These are phyloP conservation scores for Lachnellula hyalina DNA, from an alignment of 2,329 filamentous ascomycete species.

Conservation along the genomic window DNA sequence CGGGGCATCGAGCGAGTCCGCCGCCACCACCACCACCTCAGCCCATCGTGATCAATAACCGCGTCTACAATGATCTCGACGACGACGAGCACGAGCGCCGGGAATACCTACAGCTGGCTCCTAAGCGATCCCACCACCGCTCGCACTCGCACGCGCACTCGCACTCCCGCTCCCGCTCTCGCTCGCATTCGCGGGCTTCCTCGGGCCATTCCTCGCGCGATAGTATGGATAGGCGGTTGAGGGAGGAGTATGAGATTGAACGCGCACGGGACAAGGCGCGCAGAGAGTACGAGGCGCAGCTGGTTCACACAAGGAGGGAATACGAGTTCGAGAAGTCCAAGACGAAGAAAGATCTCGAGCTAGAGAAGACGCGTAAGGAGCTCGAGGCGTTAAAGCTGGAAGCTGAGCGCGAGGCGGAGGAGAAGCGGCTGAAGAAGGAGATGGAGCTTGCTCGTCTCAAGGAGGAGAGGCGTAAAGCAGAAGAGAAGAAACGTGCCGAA, in stretches of 20 bases:
- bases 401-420: conserved; percentile 28
- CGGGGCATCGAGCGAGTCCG: conserved; percentile 13
- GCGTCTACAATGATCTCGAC: conserved; percentile 42
- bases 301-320: not conserved
- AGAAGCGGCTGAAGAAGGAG: conserved; percentile 40
- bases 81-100: conserved; percentile 5
- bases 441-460: conserved; percentile 39
- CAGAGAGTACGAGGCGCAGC: not conserved
- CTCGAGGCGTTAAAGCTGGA: conserved; percentile 39
- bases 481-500: conserved; percentile 34
- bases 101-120: conserved; percentile 15
- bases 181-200: conserved; percentile 6
- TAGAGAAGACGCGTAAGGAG: conserved; percentile 38
- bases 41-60: conserved; percentile 54
- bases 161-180: conserved; percentile 29
- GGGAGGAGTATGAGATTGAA: conserved; percentile 41
- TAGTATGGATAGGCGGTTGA: not conserved
- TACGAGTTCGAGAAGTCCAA: conserved; percentile 3
- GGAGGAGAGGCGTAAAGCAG: conserved; percentile 40
- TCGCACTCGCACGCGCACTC: conserved; percentile 30
- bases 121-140: conserved; percentile 7
- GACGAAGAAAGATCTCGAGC: conserved; percentile 13
- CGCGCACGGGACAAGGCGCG: conserved; percentile 21
- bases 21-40: conserved; percentile 37
- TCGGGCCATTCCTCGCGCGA: conserved; percentile 6